Evolutionary conservation across 371 early-diverging fungal species (phyloP).

Genomic region (Chytridium lagenaria): DNA sequence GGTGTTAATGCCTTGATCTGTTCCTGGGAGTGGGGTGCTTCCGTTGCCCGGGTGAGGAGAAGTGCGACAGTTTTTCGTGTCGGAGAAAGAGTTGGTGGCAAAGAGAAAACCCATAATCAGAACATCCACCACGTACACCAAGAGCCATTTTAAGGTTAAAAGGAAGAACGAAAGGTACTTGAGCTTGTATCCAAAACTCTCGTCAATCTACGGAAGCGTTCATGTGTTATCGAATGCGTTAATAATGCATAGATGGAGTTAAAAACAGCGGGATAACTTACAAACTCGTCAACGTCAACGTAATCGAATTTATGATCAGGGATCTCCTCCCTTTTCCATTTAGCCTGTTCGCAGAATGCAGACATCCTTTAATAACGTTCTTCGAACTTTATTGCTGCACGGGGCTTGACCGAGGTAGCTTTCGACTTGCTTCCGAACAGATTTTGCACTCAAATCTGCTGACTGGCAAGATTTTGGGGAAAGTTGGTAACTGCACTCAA

Average conservation of each 20-base stretch:
- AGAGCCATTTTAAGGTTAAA: slow-evolving; percentile 70
- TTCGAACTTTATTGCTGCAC: too few relatives aligned
- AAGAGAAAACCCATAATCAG: slow-evolving; percentile 32
- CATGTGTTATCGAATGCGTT: too few relatives aligned
- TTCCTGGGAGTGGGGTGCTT: too few relatives aligned
- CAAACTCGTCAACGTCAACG: slow-evolving; percentile 81
- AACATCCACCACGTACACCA: slow-evolving; percentile 62
- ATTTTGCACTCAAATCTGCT: too few relatives aligned
- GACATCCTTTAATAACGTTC: too few relatives aligned
- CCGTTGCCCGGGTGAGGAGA: too few relatives aligned
- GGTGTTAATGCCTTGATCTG: not conserved
- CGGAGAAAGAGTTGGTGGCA: not conserved
- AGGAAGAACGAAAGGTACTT: slow-evolving; percentile 70
- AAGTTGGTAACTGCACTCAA: too few relatives aligned
- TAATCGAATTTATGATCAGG: slow-evolving; percentile 88
- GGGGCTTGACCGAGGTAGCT: too few relatives aligned
- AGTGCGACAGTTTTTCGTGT: not conserved
- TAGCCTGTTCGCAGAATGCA: slow-evolving; percentile 47
- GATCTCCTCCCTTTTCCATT: slow-evolving; percentile 81
- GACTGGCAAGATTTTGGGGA: too few relatives aligned
- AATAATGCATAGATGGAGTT: too few relatives aligned
- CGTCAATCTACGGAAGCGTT: too few relatives aligned
- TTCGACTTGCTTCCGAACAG: too few relatives aligned
- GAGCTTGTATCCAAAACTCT: slow-evolving; percentile 33
- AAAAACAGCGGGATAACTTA: slow-evolving; percentile 22